Evolutionary conservation across 2,329 filamentous ascomycete species (phyloP).

Genomic region (Penicillium digitatum): DNA sequence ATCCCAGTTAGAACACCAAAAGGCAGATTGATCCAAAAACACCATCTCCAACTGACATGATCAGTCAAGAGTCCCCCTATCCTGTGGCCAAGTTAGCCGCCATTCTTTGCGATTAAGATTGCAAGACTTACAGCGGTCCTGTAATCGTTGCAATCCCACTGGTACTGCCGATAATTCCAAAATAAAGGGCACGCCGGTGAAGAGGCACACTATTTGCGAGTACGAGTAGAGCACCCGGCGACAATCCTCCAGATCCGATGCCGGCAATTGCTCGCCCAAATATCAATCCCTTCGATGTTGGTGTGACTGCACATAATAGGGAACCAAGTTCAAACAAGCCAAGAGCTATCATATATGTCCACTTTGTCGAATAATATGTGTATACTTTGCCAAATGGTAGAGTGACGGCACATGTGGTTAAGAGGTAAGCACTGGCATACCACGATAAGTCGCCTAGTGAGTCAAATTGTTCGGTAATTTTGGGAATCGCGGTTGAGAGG

Average conservation of each 20-base stretch:
- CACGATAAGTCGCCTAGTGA: conserved; percentile 47
- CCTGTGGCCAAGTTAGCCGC: conserved; percentile 10
- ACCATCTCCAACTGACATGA: conserved; percentile 43
- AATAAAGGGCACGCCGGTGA: conserved; percentile 39
- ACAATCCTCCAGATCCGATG: conserved; percentile 38
- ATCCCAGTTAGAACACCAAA: conserved; percentile 31
- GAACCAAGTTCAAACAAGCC: conserved; percentile 44
- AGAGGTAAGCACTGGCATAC: conserved; percentile 47
- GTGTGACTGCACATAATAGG: conserved; percentile 37
- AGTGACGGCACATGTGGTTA: conserved; percentile 44
- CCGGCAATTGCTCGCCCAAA: conserved; percentile 43
- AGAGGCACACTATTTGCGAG: conserved; percentile 41
- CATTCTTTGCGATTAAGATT: no score
- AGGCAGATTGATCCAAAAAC: conserved; percentile 42
- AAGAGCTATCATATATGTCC: conserved; percentile 40
- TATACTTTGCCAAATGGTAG: conserved; percentile 45
- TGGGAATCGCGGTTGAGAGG: conserved; percentile 46
- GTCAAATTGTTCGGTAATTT: conserved; percentile 48
- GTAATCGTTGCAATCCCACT: conserved; percentile 44
- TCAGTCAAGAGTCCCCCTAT: conserved; percentile 46
- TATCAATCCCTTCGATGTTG: conserved; percentile 38
- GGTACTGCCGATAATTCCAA: conserved; percentile 41
- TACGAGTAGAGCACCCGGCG: conserved; percentile 41
- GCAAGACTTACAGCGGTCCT: conserved; percentile 34
- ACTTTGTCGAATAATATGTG: conserved; percentile 44